A percentile compares a stretch with the other conserved stretches of the same genome.
Conservation (phyloP, 345 rosid species). For the Cardamine occulta region DNA sequence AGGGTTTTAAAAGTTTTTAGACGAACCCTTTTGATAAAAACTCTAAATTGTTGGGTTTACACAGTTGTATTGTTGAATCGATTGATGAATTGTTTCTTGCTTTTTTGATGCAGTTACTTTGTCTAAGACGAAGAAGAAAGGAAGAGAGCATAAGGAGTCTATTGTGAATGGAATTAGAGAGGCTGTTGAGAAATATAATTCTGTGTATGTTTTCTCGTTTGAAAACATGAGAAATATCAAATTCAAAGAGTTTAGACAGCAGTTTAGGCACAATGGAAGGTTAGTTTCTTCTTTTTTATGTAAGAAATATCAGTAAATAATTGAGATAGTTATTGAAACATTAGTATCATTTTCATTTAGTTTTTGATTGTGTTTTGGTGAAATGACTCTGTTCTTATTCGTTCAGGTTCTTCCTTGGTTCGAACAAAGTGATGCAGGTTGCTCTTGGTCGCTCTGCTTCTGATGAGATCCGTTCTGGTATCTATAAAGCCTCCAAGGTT, state of each 20-base stretch:
- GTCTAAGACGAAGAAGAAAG: slow-evolving; percentile 97
- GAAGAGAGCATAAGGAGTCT: slow-evolving; percentile 80
- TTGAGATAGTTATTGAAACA: background rate
- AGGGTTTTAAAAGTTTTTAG: slow-evolving; percentile 11
- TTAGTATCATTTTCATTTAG: background rate
- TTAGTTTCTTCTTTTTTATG: slow-evolving; percentile 16
- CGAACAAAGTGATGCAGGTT: slow-evolving; percentile 97
- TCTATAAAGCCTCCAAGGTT: slow-evolving; percentile 84
- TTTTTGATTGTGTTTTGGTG: background rate
- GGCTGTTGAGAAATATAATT: slow-evolving; percentile 62
- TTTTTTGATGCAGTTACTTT: slow-evolving; percentile 62
- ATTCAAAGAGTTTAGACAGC: slow-evolving; percentile 91
- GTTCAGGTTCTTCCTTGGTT: slow-evolving; percentile 86
- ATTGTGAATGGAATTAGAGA: slow-evolving; percentile 71
- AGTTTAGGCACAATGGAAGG: slow-evolving; percentile 83
- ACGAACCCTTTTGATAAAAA: background rate
- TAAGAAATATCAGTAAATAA: background rate
- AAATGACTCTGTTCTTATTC: slow-evolving; percentile 7
- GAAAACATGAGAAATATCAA: slow-evolving; percentile 97
- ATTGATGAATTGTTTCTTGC: background rate
- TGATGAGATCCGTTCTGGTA: slow-evolving; percentile 80
- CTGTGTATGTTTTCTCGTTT: slow-evolving; percentile 79
- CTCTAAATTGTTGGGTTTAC: background rate
- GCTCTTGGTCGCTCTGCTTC: slow-evolving; percentile 88
- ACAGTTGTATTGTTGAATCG: background rate